Base-by-base conservation (phyloP, 1,139 yeast genomes). In the Pichia sp. region DNA sequence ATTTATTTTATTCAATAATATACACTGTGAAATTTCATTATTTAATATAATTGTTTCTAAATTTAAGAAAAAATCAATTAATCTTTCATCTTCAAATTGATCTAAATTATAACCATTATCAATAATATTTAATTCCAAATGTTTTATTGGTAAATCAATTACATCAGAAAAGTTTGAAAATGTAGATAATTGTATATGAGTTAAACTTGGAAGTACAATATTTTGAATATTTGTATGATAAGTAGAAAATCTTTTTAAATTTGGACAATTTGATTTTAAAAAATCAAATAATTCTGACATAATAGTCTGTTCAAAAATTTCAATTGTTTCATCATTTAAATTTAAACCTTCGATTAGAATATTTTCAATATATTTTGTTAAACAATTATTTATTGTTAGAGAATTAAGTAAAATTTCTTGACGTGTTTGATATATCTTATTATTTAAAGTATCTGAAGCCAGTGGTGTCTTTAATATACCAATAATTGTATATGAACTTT, bases 21-120 rank as follows among this genome's bases (percentile, higher is more conserved):
- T 53, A 8, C 63, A 51, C 2, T 70, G 60, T 3, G 73, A 64
- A n/a, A 58, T 50, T 39, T 68, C 72, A 37, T 66, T 65, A 8
- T 55, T 43, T 2, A 59, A 55, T 29, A 45, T 41, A 16, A 63
- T 39, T 0, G 55, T 27, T 6, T 49, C 42, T 6, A 52, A 20
- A 3, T 37, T 35, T 2, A 20, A 8, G 42, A 48, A 46, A 8
- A 50, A 30, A 8, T 3, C 3, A 2, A 41, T 5, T 16, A 45
- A 6, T 11, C 40, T 28, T 4, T 27, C 9, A 23, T 36, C 35
- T 22, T 33, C 22, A 16, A 35, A 29, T 7, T 20, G 10, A 30
- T 29, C 12, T 3, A 39, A 27, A 16, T 35, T 31, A 10, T 11
- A 22, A 6, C 12, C n/a, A 2, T 35, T 35, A n/a, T 41, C 44